These are phyloP conservation scores for Trichosporon coremiiforme DNA, from an alignment of 1,284 basidiomycete genomes.

Conservation along the genomic window DNA sequence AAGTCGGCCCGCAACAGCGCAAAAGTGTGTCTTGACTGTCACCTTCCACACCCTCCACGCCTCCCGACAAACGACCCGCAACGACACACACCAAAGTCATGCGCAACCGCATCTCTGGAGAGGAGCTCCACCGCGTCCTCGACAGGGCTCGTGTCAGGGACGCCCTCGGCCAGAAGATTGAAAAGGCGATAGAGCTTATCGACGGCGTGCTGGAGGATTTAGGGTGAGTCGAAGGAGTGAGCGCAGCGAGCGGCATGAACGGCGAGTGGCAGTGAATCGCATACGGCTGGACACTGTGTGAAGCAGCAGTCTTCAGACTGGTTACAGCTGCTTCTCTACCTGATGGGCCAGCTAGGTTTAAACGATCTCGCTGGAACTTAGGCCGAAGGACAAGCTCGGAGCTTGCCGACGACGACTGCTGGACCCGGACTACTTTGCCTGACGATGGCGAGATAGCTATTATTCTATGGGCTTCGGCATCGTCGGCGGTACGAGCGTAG, in stretches of 20 bases:
- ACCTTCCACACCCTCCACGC: background rate
- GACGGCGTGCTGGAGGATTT: constrained; percentile 71
- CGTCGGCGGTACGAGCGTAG: too few relatives aligned
- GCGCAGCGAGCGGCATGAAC: background rate
- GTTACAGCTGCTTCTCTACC: too few relatives aligned
- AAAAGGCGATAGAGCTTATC: constrained; percentile 75
- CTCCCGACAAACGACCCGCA: background rate
- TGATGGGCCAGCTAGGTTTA: too few relatives aligned
- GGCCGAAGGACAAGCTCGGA: too few relatives aligned
- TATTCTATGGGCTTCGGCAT: too few relatives aligned
- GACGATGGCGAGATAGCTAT: too few relatives aligned
- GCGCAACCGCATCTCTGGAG: background rate
- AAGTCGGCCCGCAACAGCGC: background rate
- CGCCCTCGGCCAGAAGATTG: constrained; percentile 62
- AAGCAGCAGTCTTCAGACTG: too few relatives aligned
- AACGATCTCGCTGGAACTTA: too few relatives aligned
- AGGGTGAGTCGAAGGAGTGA: constrained; percentile 61
- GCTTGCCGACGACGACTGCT: too few relatives aligned
- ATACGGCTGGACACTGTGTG: too few relatives aligned
- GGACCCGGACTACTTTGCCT: too few relatives aligned
- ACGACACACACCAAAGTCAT: background rate
- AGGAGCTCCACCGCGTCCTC: constrained; percentile 40
- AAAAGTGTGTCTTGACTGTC: background rate
- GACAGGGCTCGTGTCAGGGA: constrained; percentile 39
- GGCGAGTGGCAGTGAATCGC: too few relatives aligned